phyloP scores from a whole-genome alignment of 2,329 filamentous ascomycete species.

The Corynespora cassiicola region DNA sequence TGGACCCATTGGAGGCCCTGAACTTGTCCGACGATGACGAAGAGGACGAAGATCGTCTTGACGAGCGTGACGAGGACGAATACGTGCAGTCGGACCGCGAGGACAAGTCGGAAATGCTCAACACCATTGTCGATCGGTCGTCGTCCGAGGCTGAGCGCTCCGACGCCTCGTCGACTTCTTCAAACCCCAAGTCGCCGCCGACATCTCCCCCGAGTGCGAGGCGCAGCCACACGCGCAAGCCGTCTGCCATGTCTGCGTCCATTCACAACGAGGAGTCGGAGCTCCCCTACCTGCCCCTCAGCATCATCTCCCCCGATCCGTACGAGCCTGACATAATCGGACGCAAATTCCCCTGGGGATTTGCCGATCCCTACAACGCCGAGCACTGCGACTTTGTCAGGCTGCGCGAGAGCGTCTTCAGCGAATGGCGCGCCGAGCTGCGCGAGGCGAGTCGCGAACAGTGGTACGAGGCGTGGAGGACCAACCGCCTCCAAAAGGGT shows the following conservation, averaged over 20 bases:
- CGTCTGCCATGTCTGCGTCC: conserved; percentile 47
- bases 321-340: conserved; percentile 83
- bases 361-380: conserved; percentile 89
- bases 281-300: conserved; percentile 80
- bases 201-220: conserved; percentile 40
- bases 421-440: conserved; percentile 89
- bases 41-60: conserved; percentile 50
- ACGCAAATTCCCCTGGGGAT: conserved; percentile 94
- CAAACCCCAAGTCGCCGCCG: conserved; percentile 37
- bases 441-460: conserved; percentile 88
- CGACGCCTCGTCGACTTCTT: conserved; percentile 38
- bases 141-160: conserved; percentile 44
- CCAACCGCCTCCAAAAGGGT: conserved; percentile 51
- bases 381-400: conserved; percentile 93
- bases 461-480: conserved; percentile 97
- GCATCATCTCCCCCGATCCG: conserved; percentile 90
- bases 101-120: conserved; percentile 42
- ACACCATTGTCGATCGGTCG: conserved; percentile 46
- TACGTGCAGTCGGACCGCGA: conserved; percentile 46
- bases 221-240: conserved; percentile 46
- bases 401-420: conserved; percentile 90
- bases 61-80: conserved; percentile 60
- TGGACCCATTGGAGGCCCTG: conserved; percentile 88
- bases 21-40: conserved; percentile 79
- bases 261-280: conserved; percentile 49